These are phyloP conservation scores for Coemansia sp. DNA, from an alignment of 192 early-diverging fungal genomes.

Conservation along the genomic window DNA sequence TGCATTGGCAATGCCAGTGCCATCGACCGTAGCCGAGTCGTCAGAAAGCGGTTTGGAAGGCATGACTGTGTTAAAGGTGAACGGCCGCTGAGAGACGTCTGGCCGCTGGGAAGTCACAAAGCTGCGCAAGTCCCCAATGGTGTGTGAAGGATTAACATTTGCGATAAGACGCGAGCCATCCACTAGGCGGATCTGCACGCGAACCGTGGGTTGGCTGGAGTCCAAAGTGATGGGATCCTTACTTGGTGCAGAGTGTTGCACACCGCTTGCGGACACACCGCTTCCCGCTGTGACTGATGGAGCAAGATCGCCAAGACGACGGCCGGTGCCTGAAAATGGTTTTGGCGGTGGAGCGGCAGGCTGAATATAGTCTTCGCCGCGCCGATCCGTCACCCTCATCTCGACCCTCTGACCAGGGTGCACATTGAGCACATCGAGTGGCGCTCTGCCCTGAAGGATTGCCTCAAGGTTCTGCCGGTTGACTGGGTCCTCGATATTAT, in stretches of 20 bases:
- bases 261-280: conserved; percentile 11
- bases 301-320: conserved; percentile 72
- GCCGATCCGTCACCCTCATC: conserved; percentile 76
- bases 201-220: conserved; percentile 73
- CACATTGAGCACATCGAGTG: conserved; percentile 84
- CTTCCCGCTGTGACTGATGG: conserved; percentile 16
- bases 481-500: conserved; percentile 82
- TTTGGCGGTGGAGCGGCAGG: conserved; percentile 66
- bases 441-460: conserved; percentile 90
- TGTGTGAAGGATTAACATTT: conserved; percentile 90
- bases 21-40: conserved; percentile 69
- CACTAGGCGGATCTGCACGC: conserved; percentile 88
- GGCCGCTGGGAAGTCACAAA: conserved; percentile 74
- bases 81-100: conserved; percentile 63
- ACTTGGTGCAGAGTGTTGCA: conserved; percentile 20
- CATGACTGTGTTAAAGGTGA: conserved; percentile 83
- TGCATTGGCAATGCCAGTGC: conserved; percentile 87
- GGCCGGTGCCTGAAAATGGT: conserved; percentile 80
- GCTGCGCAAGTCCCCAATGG: conserved; percentile 78
- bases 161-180: conserved; percentile 89
- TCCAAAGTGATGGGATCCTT: conserved; percentile 64
- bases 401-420: conserved; percentile 88
- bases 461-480: conserved; percentile 83
- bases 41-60: conserved; percentile 81
- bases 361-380: conserved; percentile 86